phyloP scores from a whole-genome alignment of 495 filamentous ascomycete genomes.

The Penicillium silybi region DNA sequence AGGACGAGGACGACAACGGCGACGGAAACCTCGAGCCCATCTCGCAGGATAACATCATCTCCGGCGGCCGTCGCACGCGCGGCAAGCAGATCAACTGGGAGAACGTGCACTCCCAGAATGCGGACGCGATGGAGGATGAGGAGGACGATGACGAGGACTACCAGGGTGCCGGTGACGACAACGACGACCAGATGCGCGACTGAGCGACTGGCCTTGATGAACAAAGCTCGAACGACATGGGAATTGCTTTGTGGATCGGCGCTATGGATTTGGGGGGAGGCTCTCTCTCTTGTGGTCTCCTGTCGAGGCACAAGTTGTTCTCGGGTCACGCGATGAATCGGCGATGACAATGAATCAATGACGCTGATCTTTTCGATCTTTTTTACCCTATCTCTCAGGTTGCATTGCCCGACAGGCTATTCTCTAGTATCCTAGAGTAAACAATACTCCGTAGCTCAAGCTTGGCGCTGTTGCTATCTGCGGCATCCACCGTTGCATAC shows the following conservation, averaged over 20 bases:
- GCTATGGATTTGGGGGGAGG: slow-evolving; percentile 15
- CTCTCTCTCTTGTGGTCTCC: slow-evolving; percentile 2
- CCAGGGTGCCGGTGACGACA: slow-evolving; percentile 18
- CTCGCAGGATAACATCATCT: slow-evolving; percentile 81
- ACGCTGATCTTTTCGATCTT: neutral
- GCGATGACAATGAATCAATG: slow-evolving; percentile 19
- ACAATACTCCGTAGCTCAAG: neutral
- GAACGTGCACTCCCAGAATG: slow-evolving; percentile 61
- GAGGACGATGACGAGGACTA: slow-evolving; percentile 74
- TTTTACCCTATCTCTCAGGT: neutral
- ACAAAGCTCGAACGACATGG: slow-evolving; percentile 14
- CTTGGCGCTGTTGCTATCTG: neutral
- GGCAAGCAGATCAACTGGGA: slow-evolving; percentile 78
- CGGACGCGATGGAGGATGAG: slow-evolving; percentile 65
- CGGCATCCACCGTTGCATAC: neutral
- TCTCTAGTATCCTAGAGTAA: neutral
- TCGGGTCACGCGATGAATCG: neutral
- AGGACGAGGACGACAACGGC: slow-evolving; percentile 71
- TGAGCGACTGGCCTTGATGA: slow-evolving; percentile 21
- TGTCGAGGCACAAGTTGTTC: neutral
- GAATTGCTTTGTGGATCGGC: slow-evolving; percentile 17
- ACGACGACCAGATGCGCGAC: slow-evolving; percentile 45
- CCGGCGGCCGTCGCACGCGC: slow-evolving; percentile 75
- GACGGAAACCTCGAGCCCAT: slow-evolving; percentile 89
- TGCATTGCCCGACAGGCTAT: neutral